Percentiles rank a stretch among this genome's conserved stretches.
These are phyloP conservation scores for Podospora pseudocomata DNA, from an alignment of 495 filamentous ascomycete species.

Conservation along the genomic window DNA sequence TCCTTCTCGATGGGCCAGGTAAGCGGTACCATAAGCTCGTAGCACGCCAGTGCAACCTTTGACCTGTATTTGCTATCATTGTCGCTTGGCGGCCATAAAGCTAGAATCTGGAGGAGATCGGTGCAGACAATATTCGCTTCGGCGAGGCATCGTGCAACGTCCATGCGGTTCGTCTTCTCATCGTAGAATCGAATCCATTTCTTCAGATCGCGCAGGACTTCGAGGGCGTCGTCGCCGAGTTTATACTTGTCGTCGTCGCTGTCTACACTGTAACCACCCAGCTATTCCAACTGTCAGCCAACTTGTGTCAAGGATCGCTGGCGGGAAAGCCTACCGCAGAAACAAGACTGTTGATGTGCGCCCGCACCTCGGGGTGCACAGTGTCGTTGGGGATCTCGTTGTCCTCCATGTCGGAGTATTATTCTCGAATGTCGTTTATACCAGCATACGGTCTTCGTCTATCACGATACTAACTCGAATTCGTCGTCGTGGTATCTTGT, in stretches of 20 bases:
- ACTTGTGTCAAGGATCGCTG: neutral
- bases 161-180: slow-evolving; percentile 87
- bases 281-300: slow-evolving; percentile 44
- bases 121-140: slow-evolving; percentile 89
- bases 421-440: slow-evolving; percentile 13
- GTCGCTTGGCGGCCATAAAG: slow-evolving; percentile 68
- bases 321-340: slow-evolving; percentile 65
- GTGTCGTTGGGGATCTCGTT: slow-evolving; percentile 49
- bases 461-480: neutral
- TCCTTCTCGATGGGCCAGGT: slow-evolving; percentile 92
- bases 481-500: slow-evolving; percentile 1
- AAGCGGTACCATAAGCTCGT: slow-evolving; percentile 89
- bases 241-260: slow-evolving; percentile 71
- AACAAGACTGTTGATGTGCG: slow-evolving; percentile 86
- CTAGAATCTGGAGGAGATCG: slow-evolving; percentile 86
- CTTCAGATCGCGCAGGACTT: slow-evolving; percentile 86
- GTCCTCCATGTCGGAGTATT: slow-evolving; percentile 45
- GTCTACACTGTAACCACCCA: slow-evolving; percentile 80
- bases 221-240: slow-evolving; percentile 88
- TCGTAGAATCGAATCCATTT: slow-evolving; percentile 95
- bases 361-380: slow-evolving; percentile 84
- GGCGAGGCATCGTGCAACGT: slow-evolving; percentile 88
- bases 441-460: slow-evolving; percentile 11
- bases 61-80: slow-evolving; percentile 73
- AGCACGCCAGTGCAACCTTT: slow-evolving; percentile 66